Evolutionary conservation across 306 rosid genomes (phyloP).

Genomic region (Leucaena leucocephala): DNA sequence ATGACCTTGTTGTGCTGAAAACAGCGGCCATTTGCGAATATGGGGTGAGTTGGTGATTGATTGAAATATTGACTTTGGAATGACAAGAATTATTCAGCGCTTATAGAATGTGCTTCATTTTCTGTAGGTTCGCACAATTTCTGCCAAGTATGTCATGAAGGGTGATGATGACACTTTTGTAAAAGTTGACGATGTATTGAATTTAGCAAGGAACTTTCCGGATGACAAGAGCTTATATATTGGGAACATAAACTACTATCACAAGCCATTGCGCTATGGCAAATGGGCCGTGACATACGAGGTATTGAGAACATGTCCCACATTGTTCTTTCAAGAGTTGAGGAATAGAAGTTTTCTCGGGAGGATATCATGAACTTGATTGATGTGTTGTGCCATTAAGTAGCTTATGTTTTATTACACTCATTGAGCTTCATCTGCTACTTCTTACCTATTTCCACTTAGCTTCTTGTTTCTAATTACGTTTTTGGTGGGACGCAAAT

Average conservation of each 20-base stretch:
- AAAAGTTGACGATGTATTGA: constrained; percentile 64
- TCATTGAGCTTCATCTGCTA: not conserved
- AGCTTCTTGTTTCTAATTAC: constrained; percentile 3
- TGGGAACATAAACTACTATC: constrained; percentile 91
- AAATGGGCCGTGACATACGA: constrained; percentile 98
- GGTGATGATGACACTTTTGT: constrained; percentile 99
- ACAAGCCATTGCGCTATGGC: constrained; percentile 86
- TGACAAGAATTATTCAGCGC: constrained; percentile 5
- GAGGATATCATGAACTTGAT: not conserved
- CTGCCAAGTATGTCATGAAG: constrained; percentile 86
- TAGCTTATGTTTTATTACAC: not conserved
- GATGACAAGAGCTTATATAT: constrained; percentile 65
- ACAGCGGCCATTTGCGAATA: constrained; percentile 95
- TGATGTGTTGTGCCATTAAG: constrained; percentile 8
- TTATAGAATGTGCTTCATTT: constrained; percentile 29
- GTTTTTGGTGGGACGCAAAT: constrained; percentile 4
- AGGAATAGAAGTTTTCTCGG: constrained; percentile 4
- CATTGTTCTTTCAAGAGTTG: constrained; percentile 11
- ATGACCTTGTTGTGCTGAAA: constrained; percentile 93
- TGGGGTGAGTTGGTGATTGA: constrained; percentile 69
- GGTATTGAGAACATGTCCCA: constrained; percentile 50
- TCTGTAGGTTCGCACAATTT: constrained; percentile 64
- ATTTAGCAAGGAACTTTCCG: constrained; percentile 53
- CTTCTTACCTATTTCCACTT: constrained; percentile 12
- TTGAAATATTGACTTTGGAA: constrained; percentile 4